Percentiles rank a stretch among this genome's conserved stretches.
These are phyloP conservation scores for Penicillium hordei DNA, from an alignment of 2,329 filamentous ascomycete species.

Conservation along the genomic window DNA sequence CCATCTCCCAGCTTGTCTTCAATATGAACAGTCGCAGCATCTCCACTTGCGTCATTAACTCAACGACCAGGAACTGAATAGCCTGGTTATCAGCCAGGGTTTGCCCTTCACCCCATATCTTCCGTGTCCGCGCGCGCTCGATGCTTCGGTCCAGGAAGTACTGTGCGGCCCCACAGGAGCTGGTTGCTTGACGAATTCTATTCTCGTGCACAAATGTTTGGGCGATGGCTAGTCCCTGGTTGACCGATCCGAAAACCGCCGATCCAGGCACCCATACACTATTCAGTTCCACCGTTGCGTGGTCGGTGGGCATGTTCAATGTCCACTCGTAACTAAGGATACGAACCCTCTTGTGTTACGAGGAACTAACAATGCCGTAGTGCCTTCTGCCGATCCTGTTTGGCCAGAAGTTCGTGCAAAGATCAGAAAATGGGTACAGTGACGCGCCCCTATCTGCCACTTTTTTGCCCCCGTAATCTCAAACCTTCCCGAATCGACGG, in stretches of 20 bases:
- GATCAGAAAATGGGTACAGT: too few species aligned
- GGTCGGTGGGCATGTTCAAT: too few species aligned
- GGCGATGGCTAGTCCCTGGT: conserved; percentile 59
- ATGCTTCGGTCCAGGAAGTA: conserved; percentile 61
- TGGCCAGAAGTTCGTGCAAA: too few species aligned
- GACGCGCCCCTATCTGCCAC: too few species aligned
- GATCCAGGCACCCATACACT: conserved; percentile 19
- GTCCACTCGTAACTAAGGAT: too few species aligned
- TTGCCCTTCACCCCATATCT: conserved; percentile 31
- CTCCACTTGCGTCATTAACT: conserved; percentile 59
- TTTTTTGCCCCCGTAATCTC: too few species aligned
- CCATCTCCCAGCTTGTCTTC: conserved; percentile 63
- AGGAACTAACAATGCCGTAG: too few species aligned
- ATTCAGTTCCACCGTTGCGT: too few species aligned
- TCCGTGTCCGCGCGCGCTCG: conserved; percentile 55
- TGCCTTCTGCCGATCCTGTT: too few species aligned
- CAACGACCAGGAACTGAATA: conserved; percentile 64
- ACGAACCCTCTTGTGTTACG: too few species aligned
- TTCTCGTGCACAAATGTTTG: conserved; percentile 68
- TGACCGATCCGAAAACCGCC: conserved; percentile 54
- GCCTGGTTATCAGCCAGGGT: conserved; percentile 54
- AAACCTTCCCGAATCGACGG: too few species aligned
- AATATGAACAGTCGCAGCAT: conserved; percentile 63
- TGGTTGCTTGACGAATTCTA: conserved; percentile 64
- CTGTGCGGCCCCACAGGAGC: conserved; percentile 48